These are phyloP conservation scores for Hypericum perforatum DNA, from an alignment of 345 rosid genomes.

Conservation along the genomic window DNA sequence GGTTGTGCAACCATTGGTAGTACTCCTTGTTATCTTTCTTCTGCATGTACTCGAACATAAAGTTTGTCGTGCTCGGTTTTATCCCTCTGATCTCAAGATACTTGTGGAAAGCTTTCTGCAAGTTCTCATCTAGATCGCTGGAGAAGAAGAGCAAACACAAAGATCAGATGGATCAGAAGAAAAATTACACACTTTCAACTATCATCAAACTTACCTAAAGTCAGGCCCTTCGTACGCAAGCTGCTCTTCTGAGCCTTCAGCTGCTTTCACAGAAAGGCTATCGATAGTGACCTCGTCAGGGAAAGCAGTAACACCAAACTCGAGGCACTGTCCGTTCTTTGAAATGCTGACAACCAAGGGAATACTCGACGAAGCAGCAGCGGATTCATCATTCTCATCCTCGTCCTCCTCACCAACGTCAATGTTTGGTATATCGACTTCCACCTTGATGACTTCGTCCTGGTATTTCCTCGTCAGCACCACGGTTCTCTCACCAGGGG, in stretches of 20 bases:
- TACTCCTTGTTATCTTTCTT: constrained; percentile 55
- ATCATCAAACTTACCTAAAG: constrained; percentile 33
- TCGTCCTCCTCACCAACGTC: constrained; percentile 13
- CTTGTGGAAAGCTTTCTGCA: constrained; percentile 54
- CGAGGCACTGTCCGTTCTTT: constrained; percentile 33
- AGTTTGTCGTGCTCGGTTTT: constrained; percentile 30
- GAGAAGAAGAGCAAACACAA: neutral
- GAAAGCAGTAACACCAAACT: constrained; percentile 45
- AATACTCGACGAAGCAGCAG: constrained; percentile 12
- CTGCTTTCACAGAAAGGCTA: constrained; percentile 34
- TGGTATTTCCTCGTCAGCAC: constrained; percentile 28
- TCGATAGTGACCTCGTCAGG: constrained; percentile 44
- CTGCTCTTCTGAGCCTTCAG: constrained; percentile 25
- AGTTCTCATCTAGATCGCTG: constrained; percentile 64
- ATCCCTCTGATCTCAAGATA: constrained; percentile 63
- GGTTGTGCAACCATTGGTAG: constrained; percentile 43
- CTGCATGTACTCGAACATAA: constrained; percentile 37
- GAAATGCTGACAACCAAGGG: constrained; percentile 43
- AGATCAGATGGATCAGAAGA: neutral
- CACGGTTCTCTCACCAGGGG: constrained; percentile 46
- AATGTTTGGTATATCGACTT: constrained; percentile 31
- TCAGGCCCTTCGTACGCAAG: constrained; percentile 67
- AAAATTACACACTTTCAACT: neutral
- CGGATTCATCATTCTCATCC: constrained; percentile 7
- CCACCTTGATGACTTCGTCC: constrained; percentile 42